Evolutionary conservation across 305 asterid species (phyloP).

Genomic region (Rubia occidens): DNA sequence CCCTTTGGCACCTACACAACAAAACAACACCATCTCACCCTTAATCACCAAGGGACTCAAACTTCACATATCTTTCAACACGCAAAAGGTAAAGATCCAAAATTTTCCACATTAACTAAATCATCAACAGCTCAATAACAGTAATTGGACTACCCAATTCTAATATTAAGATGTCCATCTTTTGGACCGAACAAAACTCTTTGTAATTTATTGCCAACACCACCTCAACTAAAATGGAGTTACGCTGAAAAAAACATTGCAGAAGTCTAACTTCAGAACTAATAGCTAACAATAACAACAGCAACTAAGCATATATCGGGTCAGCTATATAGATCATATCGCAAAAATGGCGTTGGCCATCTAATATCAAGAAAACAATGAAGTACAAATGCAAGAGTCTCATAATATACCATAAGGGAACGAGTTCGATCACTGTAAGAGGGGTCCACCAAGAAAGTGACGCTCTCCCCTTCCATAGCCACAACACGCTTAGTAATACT

Average conservation of each 20-base stretch:
- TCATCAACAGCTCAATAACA: background rate
- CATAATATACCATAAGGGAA: slow-evolving; percentile 41
- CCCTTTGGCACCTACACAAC: slow-evolving; percentile 72
- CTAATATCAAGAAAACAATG: no score
- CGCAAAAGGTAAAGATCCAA: background rate
- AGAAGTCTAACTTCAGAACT: no score
- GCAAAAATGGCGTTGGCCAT: no score
- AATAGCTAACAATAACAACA: no score
- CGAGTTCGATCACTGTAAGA: slow-evolving; percentile 32
- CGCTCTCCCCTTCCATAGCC: slow-evolving; percentile 68
- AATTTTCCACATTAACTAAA: background rate
- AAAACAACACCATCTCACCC: slow-evolving; percentile 21
- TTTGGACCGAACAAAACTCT: no score
- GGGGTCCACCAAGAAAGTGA: slow-evolving; percentile 60
- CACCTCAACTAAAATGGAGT: no score
- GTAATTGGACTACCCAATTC: background rate
- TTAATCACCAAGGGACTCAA: background rate
- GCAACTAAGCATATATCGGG: no score
- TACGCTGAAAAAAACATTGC: no score
- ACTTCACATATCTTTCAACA: background rate
- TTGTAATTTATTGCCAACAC: no score
- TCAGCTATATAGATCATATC: no score
- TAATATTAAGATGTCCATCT: no score
- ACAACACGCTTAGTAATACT: slow-evolving; percentile 62
- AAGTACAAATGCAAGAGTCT: background rate